Evolutionary conservation across 1,284 basidiomycete species (phyloP).

Genomic region (Ustilago bromivora): DNA sequence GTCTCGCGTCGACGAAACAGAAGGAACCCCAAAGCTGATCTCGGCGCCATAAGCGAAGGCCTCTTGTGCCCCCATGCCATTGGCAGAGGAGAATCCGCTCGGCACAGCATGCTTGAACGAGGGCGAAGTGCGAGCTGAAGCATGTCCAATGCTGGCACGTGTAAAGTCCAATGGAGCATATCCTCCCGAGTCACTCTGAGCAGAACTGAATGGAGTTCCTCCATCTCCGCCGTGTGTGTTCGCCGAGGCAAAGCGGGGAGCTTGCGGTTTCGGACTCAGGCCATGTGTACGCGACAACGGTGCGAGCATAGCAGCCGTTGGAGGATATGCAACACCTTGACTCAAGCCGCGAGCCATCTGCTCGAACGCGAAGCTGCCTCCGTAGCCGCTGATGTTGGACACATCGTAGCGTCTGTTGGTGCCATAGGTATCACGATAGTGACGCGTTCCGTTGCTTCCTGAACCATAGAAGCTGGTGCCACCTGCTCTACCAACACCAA

Average conservation of each 20-base stretch:
- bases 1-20: slow-evolving; percentile 35
- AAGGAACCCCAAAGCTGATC: slow-evolving; percentile 55
- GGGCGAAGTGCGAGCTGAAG: slow-evolving; percentile 55
- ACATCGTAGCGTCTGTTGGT: slow-evolving; percentile 45
- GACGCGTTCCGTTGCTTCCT: slow-evolving; percentile 24
- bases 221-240: slow-evolving; percentile 20
- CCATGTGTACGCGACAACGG: slow-evolving; percentile 64
- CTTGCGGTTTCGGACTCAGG: slow-evolving; percentile 54
- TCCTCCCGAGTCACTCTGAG: slow-evolving; percentile 54
- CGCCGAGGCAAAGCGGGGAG: slow-evolving; percentile 27
- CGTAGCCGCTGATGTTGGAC: slow-evolving; percentile 46
- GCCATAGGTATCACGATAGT: slow-evolving; percentile 45
- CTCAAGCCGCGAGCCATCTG: slow-evolving; percentile 65
- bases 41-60: slow-evolving; percentile 59
- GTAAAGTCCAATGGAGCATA: slow-evolving; percentile 36
- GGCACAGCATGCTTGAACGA: slow-evolving; percentile 53
- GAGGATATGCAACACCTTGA: slow-evolving; percentile 60
- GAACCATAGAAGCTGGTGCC: slow-evolving; percentile 28
- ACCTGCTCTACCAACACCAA: slow-evolving; percentile 23
- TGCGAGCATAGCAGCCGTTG: slow-evolving; percentile 64
- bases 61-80: slow-evolving; percentile 40
- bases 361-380: slow-evolving; percentile 66
- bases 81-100: slow-evolving; percentile 18
- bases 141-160: slow-evolving; percentile 44
- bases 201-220: slow-evolving; percentile 39